Percentiles rank a stretch among this genome's conserved stretches.
Conservation (phyloP, 768 basidiomycete species). For the Suillus subluteus region DNA sequence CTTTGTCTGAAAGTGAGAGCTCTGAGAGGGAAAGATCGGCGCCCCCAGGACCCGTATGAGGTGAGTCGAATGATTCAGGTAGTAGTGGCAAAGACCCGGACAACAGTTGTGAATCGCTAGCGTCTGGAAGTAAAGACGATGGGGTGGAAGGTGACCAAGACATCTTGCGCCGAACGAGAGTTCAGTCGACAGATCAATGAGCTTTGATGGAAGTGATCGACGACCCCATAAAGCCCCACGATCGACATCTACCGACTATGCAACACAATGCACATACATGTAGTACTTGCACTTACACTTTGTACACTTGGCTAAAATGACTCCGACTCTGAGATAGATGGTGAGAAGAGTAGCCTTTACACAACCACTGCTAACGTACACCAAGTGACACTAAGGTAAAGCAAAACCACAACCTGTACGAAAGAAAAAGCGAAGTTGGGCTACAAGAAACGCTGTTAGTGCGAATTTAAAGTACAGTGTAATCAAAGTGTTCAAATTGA, state of each 20-base stretch:
- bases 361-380: neutral
- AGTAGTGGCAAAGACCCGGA: constrained; percentile 48
- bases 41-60: constrained; percentile 45
- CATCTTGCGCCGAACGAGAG: constrained; percentile 18
- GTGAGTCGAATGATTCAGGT: constrained; percentile 32
- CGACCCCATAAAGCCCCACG: neutral
- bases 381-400: neutral
- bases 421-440: neutral
- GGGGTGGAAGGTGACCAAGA: constrained; percentile 35
- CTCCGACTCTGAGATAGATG: neutral
- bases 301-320: neutral
- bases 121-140: constrained; percentile 30
- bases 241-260: neutral
- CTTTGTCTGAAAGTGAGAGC: constrained; percentile 47
- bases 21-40: constrained; percentile 63
- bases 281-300: neutral
- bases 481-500: neutral
- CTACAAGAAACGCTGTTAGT: neutral
- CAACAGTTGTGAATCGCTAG: constrained; percentile 45
- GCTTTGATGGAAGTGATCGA: neutral
- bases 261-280: neutral
- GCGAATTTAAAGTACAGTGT: neutral
- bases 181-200: no score
- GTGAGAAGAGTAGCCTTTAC: neutral
- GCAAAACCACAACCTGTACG: neutral